Evolutionary conservation across 306 rosid species (phyloP).

Genomic region (Inga laurina): DNA sequence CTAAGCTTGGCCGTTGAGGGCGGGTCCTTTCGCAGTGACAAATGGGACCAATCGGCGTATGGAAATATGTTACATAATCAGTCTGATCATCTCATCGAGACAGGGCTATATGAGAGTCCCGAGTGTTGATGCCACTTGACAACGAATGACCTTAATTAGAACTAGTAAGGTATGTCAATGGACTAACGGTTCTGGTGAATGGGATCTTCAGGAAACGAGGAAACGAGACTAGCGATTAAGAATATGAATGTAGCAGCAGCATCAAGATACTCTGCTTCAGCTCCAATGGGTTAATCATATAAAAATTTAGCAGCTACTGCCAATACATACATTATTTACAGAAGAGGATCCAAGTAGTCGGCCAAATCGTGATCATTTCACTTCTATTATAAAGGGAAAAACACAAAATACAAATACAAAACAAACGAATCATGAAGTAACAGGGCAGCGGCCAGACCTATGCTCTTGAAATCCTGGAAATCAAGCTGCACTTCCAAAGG

Average conservation of each 20-base stretch:
- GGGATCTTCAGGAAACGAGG: not conserved
- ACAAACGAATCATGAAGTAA: constrained; percentile 17
- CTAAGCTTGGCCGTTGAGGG: too few relatives aligned
- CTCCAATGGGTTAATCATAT: not conserved
- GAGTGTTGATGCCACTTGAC: too few relatives aligned
- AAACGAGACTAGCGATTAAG: not conserved
- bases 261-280: not conserved
- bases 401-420: not conserved
- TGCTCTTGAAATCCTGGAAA: constrained; percentile 67
- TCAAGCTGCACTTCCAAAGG: constrained; percentile 61
- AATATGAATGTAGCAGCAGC: not conserved
- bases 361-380: not conserved
- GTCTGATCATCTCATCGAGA: too few relatives aligned
- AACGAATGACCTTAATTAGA: too few relatives aligned
- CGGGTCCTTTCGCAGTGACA: too few relatives aligned
- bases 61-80: too few relatives aligned
- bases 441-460: constrained; percentile 46
- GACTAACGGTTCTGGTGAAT: too few relatives aligned
- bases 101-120: too few relatives aligned
- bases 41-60: too few relatives aligned
- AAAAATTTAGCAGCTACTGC: not conserved
- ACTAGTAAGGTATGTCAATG: too few relatives aligned
- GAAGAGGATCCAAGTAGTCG: not conserved
- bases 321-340: not conserved
- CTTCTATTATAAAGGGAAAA: not conserved